Percentiles rank a stretch among this genome's conserved stretches.
Conservation (phyloP, 495 filamentous ascomycete species). For the Diplogelasinospora grovesii region DNA sequence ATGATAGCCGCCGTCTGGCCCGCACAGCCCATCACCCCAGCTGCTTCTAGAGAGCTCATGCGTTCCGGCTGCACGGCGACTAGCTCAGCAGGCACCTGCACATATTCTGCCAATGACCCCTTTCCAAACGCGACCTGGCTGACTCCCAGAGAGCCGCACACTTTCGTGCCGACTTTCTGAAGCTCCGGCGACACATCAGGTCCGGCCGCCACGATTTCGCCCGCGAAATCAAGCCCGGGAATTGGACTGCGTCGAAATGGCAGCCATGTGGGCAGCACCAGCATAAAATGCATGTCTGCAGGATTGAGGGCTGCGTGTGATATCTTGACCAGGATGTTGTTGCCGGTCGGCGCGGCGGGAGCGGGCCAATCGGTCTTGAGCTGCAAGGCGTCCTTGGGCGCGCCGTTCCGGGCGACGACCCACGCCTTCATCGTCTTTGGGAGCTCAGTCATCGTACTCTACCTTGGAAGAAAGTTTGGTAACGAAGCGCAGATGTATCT, state of each 20-base stretch:
- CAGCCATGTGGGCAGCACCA: slow-evolving; percentile 24
- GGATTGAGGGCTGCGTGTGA: slow-evolving; percentile 38
- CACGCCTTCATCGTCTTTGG: slow-evolving; percentile 18
- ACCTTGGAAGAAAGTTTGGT: too few species aligned
- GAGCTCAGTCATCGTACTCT: slow-evolving; percentile 4
- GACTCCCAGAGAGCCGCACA: slow-evolving; percentile 27
- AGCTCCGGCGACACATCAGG: background rate
- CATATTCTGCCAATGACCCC: slow-evolving; percentile 34
- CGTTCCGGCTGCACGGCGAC: slow-evolving; percentile 19
- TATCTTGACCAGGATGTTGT: slow-evolving; percentile 31
- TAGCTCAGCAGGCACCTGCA: slow-evolving; percentile 16
- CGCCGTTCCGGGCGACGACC: slow-evolving; percentile 6
- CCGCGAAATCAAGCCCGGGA: slow-evolving; percentile 40
- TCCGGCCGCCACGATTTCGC: slow-evolving; percentile 25
- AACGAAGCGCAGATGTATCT: too few species aligned
- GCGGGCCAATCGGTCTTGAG: slow-evolving; percentile 7
- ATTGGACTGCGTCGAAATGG: slow-evolving; percentile 22
- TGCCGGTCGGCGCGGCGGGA: slow-evolving; percentile 1
- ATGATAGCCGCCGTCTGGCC: slow-evolving; percentile 26
- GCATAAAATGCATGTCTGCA: slow-evolving; percentile 30
- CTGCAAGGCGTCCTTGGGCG: slow-evolving; percentile 10
- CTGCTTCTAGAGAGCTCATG: slow-evolving; percentile 16
- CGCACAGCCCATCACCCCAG: slow-evolving; percentile 28
- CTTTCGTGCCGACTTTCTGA: slow-evolving; percentile 16
- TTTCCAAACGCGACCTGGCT: slow-evolving; percentile 16